Evolutionary conservation across 257 asterid species (phyloP).

Genomic region (Anisodus acutangulus): DNA sequence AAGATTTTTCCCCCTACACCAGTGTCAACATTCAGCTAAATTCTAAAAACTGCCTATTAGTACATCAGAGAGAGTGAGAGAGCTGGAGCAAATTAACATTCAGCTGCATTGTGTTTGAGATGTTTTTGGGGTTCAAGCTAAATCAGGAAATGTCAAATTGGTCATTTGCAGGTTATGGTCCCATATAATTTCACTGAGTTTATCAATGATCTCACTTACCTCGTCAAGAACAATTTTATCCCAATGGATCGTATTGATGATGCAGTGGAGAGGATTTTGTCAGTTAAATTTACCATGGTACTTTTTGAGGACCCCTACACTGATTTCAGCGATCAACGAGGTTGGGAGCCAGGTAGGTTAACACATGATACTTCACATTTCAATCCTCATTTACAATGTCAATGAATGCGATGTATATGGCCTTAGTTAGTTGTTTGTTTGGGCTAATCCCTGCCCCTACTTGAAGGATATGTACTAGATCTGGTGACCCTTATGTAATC

Average conservation of each 20-base stretch:
- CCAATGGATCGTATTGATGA: conserved; percentile 78
- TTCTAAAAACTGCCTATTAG: not conserved
- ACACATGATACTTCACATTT: conserved; percentile 9
- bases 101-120: not conserved
- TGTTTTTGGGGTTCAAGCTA: not conserved
- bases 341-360: conserved; percentile 74
- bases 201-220: conserved; percentile 68
- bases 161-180: conserved; percentile 68
- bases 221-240: conserved; percentile 63
- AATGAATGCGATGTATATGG: not conserved
- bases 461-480: conserved; percentile 15
- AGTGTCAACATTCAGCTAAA: conserved; percentile 7
- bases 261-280: conserved; percentile 80
- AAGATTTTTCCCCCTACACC: conserved; percentile 29
- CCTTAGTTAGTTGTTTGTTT: not conserved
- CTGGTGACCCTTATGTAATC: not conserved
- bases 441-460: not conserved
- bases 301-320: conserved; percentile 85
- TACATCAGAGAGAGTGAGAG: not conserved
- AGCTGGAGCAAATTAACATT: not conserved
- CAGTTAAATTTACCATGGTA: conserved; percentile 81
- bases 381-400: conserved; percentile 12
- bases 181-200: conserved; percentile 79
- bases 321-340: conserved; percentile 75
- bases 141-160: conserved; percentile 28